Percentiles rank a stretch among this genome's conserved stretches.
Evolutionary conservation across 2,329 filamentous ascomycete genomes (phyloP).

Genomic region (Byssothecium circinans): DNA sequence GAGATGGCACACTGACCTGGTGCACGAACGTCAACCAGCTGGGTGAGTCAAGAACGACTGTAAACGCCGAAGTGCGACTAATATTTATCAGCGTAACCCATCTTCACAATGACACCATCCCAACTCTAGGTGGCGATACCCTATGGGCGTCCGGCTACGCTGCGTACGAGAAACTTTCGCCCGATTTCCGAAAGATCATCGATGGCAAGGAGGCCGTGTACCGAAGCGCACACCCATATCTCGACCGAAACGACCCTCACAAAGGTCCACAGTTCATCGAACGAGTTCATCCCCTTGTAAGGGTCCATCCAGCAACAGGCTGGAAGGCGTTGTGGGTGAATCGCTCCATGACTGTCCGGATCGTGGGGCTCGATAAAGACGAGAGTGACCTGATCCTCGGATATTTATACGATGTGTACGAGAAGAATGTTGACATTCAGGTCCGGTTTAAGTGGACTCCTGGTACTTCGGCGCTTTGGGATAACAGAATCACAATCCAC

Average conservation of each 20-base stretch:
- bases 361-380: conserved; percentile 68
- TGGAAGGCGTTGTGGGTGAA: conserved; percentile 77
- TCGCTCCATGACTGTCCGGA: conserved; percentile 66
- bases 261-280: conserved; percentile 68
- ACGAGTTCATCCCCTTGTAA: conserved; percentile 67
- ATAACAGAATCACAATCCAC: conserved; percentile 74
- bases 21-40: conserved; percentile 70
- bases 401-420: conserved; percentile 69
- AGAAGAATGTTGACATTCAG: conserved; percentile 71
- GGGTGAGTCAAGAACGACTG: conserved; percentile 42
- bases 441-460: conserved; percentile 72
- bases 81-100: conserved; percentile 57
- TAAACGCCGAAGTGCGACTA: not conserved
- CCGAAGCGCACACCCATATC: conserved; percentile 65
- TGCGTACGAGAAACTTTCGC: conserved; percentile 73
- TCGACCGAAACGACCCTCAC: conserved; percentile 64
- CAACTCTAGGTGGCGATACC: conserved; percentile 67
- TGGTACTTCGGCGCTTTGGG: conserved; percentile 68
- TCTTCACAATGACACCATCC: conserved; percentile 69
- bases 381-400: conserved; percentile 70
- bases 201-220: conserved; percentile 69
- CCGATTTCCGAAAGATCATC: conserved; percentile 69
- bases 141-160: conserved; percentile 70
- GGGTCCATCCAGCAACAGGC: conserved; percentile 71
- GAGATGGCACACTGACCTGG: conserved; percentile 70